Conservation (phyloP, 73 alveolate species). For the Paramecium octaurelia region DNA sequence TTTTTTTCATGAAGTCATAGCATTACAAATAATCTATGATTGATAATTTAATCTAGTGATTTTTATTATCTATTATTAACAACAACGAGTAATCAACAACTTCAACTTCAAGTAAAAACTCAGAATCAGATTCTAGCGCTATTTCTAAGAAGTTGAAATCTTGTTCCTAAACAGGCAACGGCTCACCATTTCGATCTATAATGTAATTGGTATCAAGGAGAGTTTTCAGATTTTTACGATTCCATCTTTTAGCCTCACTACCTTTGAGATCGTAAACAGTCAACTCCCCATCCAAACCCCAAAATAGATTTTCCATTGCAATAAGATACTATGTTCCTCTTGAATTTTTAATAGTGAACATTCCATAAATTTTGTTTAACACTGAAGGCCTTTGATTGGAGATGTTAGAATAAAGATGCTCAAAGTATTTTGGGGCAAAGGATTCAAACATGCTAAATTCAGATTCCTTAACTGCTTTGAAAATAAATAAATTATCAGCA, state of each 20-base stretch:
- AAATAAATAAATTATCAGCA: slow-evolving; percentile 14
- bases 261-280: slow-evolving; percentile 34
- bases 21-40: slow-evolving; percentile 63
- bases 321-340: background rate
- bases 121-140: slow-evolving; percentile 39
- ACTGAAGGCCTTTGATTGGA: background rate
- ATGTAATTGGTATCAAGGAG: slow-evolving; percentile 11
- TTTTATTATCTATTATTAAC: slow-evolving; percentile 44
- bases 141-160: background rate
- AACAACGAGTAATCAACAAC: slow-evolving; percentile 61
- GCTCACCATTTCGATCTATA: slow-evolving; percentile 38
- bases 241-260: slow-evolving; percentile 53
- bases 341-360: background rate
- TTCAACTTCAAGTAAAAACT: background rate
- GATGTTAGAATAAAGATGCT: background rate
- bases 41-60: slow-evolving; percentile 23
- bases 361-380: slow-evolving; percentile 24
- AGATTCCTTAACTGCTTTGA: slow-evolving; percentile 29
- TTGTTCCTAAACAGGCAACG: background rate
- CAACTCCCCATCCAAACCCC: background rate
- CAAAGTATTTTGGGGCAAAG: slow-evolving; percentile 38
- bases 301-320: slow-evolving; percentile 46
- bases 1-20: background rate
- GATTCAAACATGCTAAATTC: background rate
- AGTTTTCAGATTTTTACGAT: background rate